Base-by-base conservation (phyloP, 1,139 yeast genomes). In the Pichia norvegensis region DNA sequence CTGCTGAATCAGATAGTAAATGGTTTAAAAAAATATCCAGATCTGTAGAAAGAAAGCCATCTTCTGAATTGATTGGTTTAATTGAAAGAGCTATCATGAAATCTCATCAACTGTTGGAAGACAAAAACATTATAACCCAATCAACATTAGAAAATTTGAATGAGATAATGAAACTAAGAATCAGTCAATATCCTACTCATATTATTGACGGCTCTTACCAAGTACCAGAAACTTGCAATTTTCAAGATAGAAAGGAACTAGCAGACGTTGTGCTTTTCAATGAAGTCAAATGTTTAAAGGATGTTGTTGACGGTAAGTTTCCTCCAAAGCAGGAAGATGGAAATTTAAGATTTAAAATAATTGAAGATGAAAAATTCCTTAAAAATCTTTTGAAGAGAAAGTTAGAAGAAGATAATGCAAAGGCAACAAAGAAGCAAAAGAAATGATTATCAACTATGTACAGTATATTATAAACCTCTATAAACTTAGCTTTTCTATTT, bases 331-430 rank as follows among this genome's bases (percentile, higher is more conserved):
- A 46, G n/a, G 44, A 53, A 20, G 40, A 49, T 16, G 51, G 49
- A 1, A 21, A 11, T 5, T 31, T 38, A 4, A 52, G 48, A 7
- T 66, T 66, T 10, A 56, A 66, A 29, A 54, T 74, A 31, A 73
- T 82, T 36, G 75, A 72, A 11, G 88, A 81, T 61, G 74, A 67
- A 1, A 81, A 79, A 58, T 62, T 81, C 42, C 61, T 79, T 41
- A 68, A 76, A 46, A 80, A 78, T 54, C 71, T 81, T 20, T 53
- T 74, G 46, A 81, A 81, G 57, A 70, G 79, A 55, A 74, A 75
- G 50, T 45, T 61, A 11, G 67, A 62, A 29, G 54, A 54, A 4
- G 55, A 56, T 7, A 45, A 47, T 4, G 43, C 47, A 10, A 52
- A 43, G 20, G 38, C 42, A 4, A 31, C 40, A 20, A 59, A 57